Base-by-base conservation (phyloP, 345 rosid genomes). In the Boechera retrofracta region DNA sequence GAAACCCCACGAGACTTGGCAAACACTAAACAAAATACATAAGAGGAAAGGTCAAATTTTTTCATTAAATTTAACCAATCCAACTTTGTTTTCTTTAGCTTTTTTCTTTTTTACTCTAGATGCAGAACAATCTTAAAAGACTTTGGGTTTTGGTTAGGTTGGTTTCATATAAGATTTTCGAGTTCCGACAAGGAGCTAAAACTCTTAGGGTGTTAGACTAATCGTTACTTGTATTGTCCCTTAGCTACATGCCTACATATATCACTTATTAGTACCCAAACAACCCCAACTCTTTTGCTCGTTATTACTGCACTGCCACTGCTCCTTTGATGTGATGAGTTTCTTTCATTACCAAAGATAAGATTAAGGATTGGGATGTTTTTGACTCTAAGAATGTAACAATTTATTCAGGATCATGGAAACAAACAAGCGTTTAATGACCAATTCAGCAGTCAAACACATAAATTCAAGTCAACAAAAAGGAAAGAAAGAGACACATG, bases 101-200 rank as follows among this genome's bases (percentile, higher is more conserved):
- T 4, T n/a, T 0, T 38, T 4, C 16, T 12, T 18, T 64, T 5
- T 13, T 55, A 13, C 74, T 31, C 10, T 6, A 28, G 24, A 7
- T 16, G 44, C 53, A 59, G 3, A 69, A 42, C 64, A 76, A 69
- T 44, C 52, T 54, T n/a, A 28, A 15, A 33, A 29, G 12, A 15
- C 21, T 60, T 76, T 53, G 70, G 39, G 10, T 61, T 41, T 0
- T 52, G 59, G 70, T 70, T 35, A 26, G 65, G 51, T 35, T 53
- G 26, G 49, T 63, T 77, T 77, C 61, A 47, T 71, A 56, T 55
- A 55, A 56, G 36, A 24, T 64, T 64, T 47, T 64, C 9, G 54
- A 71, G 47, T 71, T 64, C 54, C 76, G 67, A 77, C 72, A 77
- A 77, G 8, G 42, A 76, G 70, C 79, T 76, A 73, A 61, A 26